Evolutionary conservation across 129 eudicot species (phyloP).

Genomic region (Flaveria sonorensis): DNA sequence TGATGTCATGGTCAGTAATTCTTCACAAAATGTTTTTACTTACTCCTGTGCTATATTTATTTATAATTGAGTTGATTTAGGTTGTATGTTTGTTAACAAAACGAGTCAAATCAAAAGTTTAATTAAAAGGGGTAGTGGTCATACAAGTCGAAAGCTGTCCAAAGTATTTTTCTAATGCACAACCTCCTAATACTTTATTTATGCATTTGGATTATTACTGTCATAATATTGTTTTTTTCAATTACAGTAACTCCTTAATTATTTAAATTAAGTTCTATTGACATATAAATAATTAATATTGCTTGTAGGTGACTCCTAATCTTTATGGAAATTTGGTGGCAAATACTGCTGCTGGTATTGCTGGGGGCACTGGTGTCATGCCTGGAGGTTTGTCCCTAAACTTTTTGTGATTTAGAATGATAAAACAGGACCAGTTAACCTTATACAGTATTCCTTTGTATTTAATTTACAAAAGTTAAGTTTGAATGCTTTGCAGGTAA

Average conservation of each 20-base stretch:
- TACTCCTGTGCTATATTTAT: not conserved
- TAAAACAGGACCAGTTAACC: no score
- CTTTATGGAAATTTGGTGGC: slow-evolving; percentile 91
- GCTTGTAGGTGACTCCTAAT: slow-evolving; percentile 88
- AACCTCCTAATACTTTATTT: not conserved
- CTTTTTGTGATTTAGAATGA: not conserved
- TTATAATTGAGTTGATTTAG: not conserved
- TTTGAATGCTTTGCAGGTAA: slow-evolving; percentile 52
- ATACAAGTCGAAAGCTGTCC: not conserved
- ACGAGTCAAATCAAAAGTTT: not conserved
- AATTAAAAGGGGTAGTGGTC: not conserved
- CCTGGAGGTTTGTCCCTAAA: slow-evolving; percentile 71
- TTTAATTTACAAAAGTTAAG: not conserved
- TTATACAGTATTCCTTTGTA: not conserved
- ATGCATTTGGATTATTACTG: not conserved
- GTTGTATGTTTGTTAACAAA: not conserved
- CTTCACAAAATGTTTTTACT: not conserved
- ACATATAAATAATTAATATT: not conserved
- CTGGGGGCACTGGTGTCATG: slow-evolving; percentile 99
- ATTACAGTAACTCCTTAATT: not conserved
- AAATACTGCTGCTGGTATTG: slow-evolving; percentile 97
- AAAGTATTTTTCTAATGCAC: not conserved
- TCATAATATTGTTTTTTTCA: not conserved
- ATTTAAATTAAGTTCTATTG: not conserved
- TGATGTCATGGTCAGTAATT: slow-evolving; percentile 79